phyloP scores from a whole-genome alignment of 257 asterid species.

The Nicotiana paniculata region DNA sequence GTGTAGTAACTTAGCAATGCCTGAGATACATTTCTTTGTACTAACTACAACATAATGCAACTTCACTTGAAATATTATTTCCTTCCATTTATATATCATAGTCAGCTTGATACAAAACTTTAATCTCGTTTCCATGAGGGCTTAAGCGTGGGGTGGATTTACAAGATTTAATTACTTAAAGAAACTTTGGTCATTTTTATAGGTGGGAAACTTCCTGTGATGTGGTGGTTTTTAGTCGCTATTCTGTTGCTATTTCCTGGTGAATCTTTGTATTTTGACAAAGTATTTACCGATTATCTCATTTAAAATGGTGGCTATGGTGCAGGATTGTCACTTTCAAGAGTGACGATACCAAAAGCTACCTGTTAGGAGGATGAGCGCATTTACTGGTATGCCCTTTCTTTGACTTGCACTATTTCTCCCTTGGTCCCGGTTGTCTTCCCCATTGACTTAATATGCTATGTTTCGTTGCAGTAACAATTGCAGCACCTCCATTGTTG shows the following conservation, averaged over 20 bases:
- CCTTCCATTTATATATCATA: not conserved
- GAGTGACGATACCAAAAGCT: conserved; percentile 25
- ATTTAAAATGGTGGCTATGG: not conserved
- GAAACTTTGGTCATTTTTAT: too few relatives aligned
- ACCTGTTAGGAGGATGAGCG: conserved; percentile 33
- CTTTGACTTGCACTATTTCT: not conserved
- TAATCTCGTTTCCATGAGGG: not conserved
- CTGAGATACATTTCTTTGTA: not conserved
- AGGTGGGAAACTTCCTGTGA: too few relatives aligned
- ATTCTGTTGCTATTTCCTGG: not conserved
- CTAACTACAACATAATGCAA: not conserved
- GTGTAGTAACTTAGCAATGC: not conserved
- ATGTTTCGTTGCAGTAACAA: conserved; percentile 37
- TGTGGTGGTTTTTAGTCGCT: not conserved
- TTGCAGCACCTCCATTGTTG: conserved; percentile 56
- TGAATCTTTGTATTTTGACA: not conserved
- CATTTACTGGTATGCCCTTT: conserved; percentile 39
- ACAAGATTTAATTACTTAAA: too few relatives aligned
- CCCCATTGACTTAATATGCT: not conserved
- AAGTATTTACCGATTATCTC: not conserved
- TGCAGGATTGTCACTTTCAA: conserved; percentile 34
- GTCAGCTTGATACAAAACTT: not conserved
- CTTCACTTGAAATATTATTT: not conserved
- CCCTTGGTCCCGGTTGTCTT: not conserved
- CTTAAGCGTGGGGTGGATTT: not conserved